Base-by-base conservation (phyloP, 176 grass and related monocot genomes). In the Lolium multiflorum region DNA sequence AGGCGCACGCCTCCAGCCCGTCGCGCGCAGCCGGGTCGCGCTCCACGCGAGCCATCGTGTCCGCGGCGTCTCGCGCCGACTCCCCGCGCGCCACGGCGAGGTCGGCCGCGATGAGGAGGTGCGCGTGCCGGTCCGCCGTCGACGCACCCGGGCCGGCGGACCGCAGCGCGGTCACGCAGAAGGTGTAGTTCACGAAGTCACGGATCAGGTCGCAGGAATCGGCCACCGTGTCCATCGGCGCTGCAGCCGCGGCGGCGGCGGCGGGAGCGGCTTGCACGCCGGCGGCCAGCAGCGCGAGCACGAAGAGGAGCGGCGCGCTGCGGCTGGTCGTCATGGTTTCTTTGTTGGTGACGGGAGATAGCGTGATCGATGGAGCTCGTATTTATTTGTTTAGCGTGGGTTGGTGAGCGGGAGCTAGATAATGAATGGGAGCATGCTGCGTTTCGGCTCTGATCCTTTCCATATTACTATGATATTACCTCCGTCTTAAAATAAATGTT, bases 1-100 rank as follows among this genome's bases (percentile, higher is more conserved):
- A 77, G 14, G 65, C 85, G 91, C 91, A 90, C 39, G 82, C 80
- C 88, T 67, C 81, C 70, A 90, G 4, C 16, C 68, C 69, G 88
- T 85, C 77, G 0, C 77, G 68, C n/a, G 62, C 75, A 0, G 3
- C 35, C 14, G 73, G 14, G 17, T 74, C 56, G 41, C 11, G 15
- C 0, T 31, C 76, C 0, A 11, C 18, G 6, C 70, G 56, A 44
- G 74, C 59, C 82, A 37, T 7, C 9, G 67, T 68, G 48, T 50
- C 12, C 24, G 24, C 85, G 56, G 62, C 51, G 24, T 73, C 39
- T 1, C 77, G 21, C 7, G 83, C 65, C 12, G 68, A 64, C 15
- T 54, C 48, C 2, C 79, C 88, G 50, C 50, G 59, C 13, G 74
- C 48, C 3, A 52, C 81, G 10, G 87, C 87, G 6, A 92, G 87